Base-by-base conservation (phyloP, 192 early-diverging fungal species). In the Fimicolochytrium jonesii region DNA sequence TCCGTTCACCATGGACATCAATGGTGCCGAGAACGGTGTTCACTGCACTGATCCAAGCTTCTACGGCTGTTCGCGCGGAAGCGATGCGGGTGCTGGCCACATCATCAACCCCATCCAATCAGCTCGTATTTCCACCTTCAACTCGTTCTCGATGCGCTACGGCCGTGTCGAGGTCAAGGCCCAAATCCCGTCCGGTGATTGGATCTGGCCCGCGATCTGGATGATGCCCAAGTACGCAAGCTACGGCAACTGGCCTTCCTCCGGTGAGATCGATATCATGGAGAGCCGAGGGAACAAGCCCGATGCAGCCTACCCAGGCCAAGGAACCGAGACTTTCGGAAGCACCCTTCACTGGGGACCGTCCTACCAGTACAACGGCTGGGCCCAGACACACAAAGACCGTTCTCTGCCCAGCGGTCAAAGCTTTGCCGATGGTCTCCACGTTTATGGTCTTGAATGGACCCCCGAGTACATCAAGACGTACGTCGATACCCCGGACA, bases 281-380 rank as follows among this genome's bases (percentile, higher is more conserved):
- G 80, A 86, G 62, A 61, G 76, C 3, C 72, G 79, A 13, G 84
- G 82, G 25, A 87, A 86, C 59, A 67, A 50, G 30, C 49, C 49
- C n/a, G 39, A n/a, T 22, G 67, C 78, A 6, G 11, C 48, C 20
- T 67, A 66, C 59, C 28, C 56, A 2, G 6, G 11, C 20, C 43
- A 47, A 7, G 67, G 67, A 15, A 18, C 45, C 39, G 61, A 80
- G 41, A 65, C 59, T 5, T 57, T 80, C 6, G 67, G 71, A 4
- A 80, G 70, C 0, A 87, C 82, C 32, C 49, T 87, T 7, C 86
- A 87, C 33, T 87, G 86, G 86, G 86, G 86, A 5, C 79, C 85
- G 17, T 68, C 68, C 15, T 65, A 39, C 28, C 64, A 68, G 26
- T 52, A 72, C 43, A 86, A 87, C 48, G 29, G 64, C 7, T 84